These are phyloP conservation scores for Basipetospora chlamydospora DNA, from an alignment of 2,329 filamentous ascomycete species.

Conservation along the genomic window DNA sequence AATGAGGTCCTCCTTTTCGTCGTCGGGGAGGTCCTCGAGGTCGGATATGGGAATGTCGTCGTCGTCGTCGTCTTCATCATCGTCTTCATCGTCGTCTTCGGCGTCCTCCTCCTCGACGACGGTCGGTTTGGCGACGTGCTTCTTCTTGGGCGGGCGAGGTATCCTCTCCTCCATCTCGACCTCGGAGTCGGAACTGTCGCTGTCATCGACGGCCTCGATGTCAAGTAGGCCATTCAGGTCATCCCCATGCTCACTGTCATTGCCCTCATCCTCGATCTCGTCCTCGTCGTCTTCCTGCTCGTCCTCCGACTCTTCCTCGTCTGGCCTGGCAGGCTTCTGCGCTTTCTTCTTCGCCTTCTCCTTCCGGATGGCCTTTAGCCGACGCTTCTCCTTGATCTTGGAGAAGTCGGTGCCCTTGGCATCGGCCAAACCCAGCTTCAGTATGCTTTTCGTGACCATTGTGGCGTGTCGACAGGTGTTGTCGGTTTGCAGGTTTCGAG, in stretches of 20 bases:
- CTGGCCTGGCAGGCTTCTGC: conserved; percentile 9
- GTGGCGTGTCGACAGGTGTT: neutral
- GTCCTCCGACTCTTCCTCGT: conserved; percentile 12
- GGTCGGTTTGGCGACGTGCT: conserved; percentile 12
- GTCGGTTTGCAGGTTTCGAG: too few species aligned
- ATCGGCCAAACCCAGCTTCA: conserved; percentile 38
- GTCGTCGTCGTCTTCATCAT: conserved; percentile 59
- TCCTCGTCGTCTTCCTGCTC: conserved; percentile 10
- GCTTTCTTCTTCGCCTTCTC: conserved; percentile 17
- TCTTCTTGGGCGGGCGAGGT: conserved; percentile 27
- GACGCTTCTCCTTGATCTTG: conserved; percentile 35
- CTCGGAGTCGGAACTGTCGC: conserved; percentile 52
- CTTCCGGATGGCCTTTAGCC: conserved; percentile 27
- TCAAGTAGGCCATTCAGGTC: conserved; percentile 26
- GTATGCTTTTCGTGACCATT: conserved; percentile 31
- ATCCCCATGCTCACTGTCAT: conserved; percentile 25
- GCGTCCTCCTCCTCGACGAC: conserved; percentile 25
- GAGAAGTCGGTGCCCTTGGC: conserved; percentile 40
- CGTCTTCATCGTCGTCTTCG: conserved; percentile 38
- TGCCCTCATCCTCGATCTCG: conserved; percentile 17
- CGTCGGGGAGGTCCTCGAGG: conserved; percentile 61
- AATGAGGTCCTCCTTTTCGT: conserved; percentile 74
- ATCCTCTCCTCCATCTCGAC: conserved; percentile 65
- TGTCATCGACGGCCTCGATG: conserved; percentile 43
- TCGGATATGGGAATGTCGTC: conserved; percentile 86